Conservation (phyloP, 768 basidiomycete species). For the Podaxis carcinomalis region DNA sequence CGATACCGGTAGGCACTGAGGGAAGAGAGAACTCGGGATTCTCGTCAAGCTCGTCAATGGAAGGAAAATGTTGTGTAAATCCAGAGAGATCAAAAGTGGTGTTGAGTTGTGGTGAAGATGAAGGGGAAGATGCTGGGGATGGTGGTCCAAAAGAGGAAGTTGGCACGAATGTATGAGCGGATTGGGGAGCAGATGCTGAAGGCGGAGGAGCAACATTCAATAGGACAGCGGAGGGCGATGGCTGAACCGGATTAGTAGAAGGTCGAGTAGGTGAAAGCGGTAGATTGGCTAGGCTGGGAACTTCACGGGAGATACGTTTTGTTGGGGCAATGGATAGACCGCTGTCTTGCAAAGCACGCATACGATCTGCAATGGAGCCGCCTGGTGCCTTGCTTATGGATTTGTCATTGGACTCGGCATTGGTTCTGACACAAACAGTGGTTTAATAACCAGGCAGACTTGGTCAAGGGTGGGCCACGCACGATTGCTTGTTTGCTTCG, state of each 20-base stretch:
- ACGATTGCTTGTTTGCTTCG: constrained; percentile 32
- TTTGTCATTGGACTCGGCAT: constrained; percentile 26
- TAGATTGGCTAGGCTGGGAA: constrained; percentile 36
- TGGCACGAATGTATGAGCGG: constrained; percentile 65
- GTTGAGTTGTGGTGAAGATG: constrained; percentile 57
- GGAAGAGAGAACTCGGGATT: constrained; percentile 43
- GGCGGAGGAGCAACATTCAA: constrained; percentile 25
- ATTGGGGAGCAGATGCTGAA: constrained; percentile 32
- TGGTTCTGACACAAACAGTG: constrained; percentile 4
- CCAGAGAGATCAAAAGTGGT: constrained; percentile 39
- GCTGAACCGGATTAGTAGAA: constrained; percentile 20
- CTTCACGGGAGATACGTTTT: constrained; percentile 57
- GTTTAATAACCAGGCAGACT: constrained; percentile 6
- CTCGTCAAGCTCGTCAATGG: constrained; percentile 74
- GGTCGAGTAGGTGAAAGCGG: constrained; percentile 36
- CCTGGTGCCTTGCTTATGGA: constrained; percentile 40
- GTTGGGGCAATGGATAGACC: constrained; percentile 59
- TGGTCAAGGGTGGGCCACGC: constrained; percentile 13
- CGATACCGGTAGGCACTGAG: constrained; percentile 40
- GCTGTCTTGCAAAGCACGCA: constrained; percentile 68
- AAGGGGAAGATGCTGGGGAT: constrained; percentile 61
- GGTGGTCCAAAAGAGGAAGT: constrained; percentile 72
- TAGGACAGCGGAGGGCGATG: constrained; percentile 23
- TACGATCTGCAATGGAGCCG: constrained; percentile 78
- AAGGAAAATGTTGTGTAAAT: constrained; percentile 66